Base-by-base conservation (phyloP, 1,284 basidiomycete species). In the Leccinum solheimii region DNA sequence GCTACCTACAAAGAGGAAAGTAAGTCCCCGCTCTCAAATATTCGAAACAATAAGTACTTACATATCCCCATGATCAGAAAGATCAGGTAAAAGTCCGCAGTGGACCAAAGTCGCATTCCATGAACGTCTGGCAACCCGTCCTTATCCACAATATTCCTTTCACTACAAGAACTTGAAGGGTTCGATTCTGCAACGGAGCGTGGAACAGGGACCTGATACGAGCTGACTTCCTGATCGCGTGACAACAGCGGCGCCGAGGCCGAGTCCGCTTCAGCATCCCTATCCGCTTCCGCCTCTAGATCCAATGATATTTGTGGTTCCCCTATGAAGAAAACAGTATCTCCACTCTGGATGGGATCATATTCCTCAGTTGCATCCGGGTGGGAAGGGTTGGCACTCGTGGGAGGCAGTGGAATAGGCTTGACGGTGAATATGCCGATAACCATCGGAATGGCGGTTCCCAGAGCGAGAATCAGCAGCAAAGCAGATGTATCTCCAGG, bases 11-110 rank as follows among this genome's bases (percentile, higher is more conserved):
- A 55, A 57, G 56, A 56, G 10, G 5, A 50, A 55, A 14, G 26
- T 62, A 21, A 61, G 57, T 48, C 0, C 56, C 7, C n/a, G 49
- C 55, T 34, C 60, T 13, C 5, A 45, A 7, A 32, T 13, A 14
- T 14, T 8, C 11, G 9, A 6, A 19, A 11, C 19, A n/a, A 34
- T 11, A 27, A 32, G 2, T 48, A 81, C 90, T 67, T 69, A 92
- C 90, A 76, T 52, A 94, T 77, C 0, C 87, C 85, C 56, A 93
- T 81, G 55, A 93, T 86, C 1, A 71, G 65, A 64, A 91, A 92
- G 19, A 95, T 73, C 5, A 95, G 72, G 82, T 88, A 88, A 68
- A 95, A 96, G 73, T 95, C 90, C 3, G 71, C 49, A n/a, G 78
- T 75, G 56, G 68, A 63, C 64, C 83, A 77, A 48, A 88, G 72